Evolutionary conservation across 805 yeast species (phyloP).

Genomic region (Candida arabinofermentans): DNA sequence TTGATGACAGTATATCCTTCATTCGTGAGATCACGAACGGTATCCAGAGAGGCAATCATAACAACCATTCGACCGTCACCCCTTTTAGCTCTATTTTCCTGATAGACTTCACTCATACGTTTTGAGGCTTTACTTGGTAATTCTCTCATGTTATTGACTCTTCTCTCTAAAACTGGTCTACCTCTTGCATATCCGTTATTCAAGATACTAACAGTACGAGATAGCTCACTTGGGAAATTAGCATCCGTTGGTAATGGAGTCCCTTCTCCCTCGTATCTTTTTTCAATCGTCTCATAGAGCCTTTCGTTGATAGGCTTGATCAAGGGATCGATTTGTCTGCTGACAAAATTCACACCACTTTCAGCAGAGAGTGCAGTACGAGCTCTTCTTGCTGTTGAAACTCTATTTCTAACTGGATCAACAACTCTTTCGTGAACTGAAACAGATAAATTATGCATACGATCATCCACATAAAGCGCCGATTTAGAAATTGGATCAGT

Average conservation of each 20-base stretch:
- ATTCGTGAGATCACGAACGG: conserved; percentile 21
- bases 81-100: conserved; percentile 37
- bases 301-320: conserved; percentile 57
- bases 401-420: conserved; percentile 47
- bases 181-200: conserved; percentile 37
- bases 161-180: conserved; percentile 31
- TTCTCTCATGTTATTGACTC: conserved; percentile 24
- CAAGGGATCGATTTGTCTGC: conserved; percentile 60
- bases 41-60: conserved; percentile 31
- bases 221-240: conserved; percentile 50
- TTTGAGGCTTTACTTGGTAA: conserved; percentile 33
- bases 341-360: conserved; percentile 57
- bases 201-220: conserved; percentile 44
- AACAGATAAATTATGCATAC: conserved; percentile 29
- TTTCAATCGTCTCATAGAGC: conserved; percentile 41
- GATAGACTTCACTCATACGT: conserved; percentile 37
- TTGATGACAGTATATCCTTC: conserved; percentile 18
- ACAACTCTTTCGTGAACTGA: conserved; percentile 32
- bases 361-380: conserved; percentile 51
- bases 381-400: conserved; percentile 43
- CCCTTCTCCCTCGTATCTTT: conserved; percentile 5
- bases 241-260: conserved; percentile 42
- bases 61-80: conserved; percentile 31
- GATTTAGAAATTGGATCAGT: conserved; percentile 51
- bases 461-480: conserved; percentile 31